Evolutionary conservation across 2,329 filamentous ascomycete genomes (phyloP), one percentile per base, ranked within the genome.

Genomic region (Fusarium austroafricanum): DNA sequence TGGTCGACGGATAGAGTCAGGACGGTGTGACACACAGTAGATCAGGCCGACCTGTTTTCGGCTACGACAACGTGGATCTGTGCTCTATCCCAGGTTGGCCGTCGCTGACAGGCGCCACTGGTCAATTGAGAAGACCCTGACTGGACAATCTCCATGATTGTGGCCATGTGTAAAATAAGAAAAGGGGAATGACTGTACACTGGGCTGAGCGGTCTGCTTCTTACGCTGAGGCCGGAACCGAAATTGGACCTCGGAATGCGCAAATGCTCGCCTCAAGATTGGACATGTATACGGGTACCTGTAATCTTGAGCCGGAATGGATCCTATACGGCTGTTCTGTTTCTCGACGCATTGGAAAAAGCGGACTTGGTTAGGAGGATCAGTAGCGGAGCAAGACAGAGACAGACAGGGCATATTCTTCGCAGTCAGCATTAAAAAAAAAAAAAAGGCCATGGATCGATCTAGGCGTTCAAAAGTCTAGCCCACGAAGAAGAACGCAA

Each of bases 1-100:
- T 53, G 46, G 20, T 29, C 17, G 26, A 45, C 20, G 17, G 17
- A 26, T 15, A 60, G 38, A 60, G 37, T 59, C 55, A 61, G 61
- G 52, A 70, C 67, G 63, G 64, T 70, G 67, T 61, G 49, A 29
- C 62, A 55, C 55, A 72, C 67, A 64, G 70, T 71, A 60, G 51
- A 31, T 67, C 26, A 42, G 42, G 42, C 42, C 43, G 14, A 35
- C 45, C 59, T 50, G 65, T 38, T 53, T 66, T 61, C 44, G 59
- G 68, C 17, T 45, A 39, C 46, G 38, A 55, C 63, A 73, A 35
- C 70, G 70, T 73, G 70, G 70, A 61, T 57, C 60, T 47, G 62
- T 39, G 62, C 59, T 59, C 61, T 47, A 63, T 47, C 54, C 58
- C 39, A 63, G 45, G 66, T 57, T 52, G 47, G 39, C 12, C 47